Conservation (phyloP, 2,329 filamentous ascomycete genomes). For the Drechslerella coelobrocha region DNA sequence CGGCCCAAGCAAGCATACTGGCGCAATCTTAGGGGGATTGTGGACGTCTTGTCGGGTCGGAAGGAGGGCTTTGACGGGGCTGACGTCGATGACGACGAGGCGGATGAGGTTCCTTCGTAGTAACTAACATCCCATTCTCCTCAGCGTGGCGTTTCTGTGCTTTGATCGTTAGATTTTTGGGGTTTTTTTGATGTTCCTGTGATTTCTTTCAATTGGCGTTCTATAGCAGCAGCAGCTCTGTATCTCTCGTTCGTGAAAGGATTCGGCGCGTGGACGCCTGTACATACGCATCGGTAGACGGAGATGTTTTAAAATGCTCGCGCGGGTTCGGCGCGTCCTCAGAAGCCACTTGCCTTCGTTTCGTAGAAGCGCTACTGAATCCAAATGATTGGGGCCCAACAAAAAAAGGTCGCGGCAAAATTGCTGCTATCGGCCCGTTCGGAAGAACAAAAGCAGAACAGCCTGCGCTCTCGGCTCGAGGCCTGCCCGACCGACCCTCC, state of each 20-base stretch:
- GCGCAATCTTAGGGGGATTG: constrained; percentile 78
- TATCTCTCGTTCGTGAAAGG: too few species aligned
- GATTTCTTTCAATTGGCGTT: too few species aligned
- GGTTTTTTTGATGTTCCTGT: too few species aligned
- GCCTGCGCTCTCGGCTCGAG: neutral
- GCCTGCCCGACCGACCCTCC: neutral
- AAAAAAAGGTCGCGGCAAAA: constrained; percentile 4
- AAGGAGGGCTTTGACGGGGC: constrained; percentile 19
- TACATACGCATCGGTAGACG: too few species aligned
- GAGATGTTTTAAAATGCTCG: too few species aligned
- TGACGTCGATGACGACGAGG: constrained; percentile 59
- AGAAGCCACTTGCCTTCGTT: too few species aligned
- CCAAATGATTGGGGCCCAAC: neutral
- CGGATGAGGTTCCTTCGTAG: constrained; percentile 73
- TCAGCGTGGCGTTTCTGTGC: too few species aligned
- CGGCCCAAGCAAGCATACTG: constrained; percentile 86
- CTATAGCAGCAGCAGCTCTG: too few species aligned
- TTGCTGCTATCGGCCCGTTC: neutral
- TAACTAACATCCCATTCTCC: neutral
- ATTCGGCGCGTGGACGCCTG: too few species aligned
- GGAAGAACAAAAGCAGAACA: neutral
- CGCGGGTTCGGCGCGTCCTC: too few species aligned
- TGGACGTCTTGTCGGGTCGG: constrained; percentile 82
- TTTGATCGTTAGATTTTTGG: too few species aligned
- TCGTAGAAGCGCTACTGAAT: neutral